Evolutionary conservation across 2,329 filamentous ascomycete genomes (phyloP), one percentile per base, ranked within the genome.

Genomic region (Rhexocercosporidium sp.): DNA sequence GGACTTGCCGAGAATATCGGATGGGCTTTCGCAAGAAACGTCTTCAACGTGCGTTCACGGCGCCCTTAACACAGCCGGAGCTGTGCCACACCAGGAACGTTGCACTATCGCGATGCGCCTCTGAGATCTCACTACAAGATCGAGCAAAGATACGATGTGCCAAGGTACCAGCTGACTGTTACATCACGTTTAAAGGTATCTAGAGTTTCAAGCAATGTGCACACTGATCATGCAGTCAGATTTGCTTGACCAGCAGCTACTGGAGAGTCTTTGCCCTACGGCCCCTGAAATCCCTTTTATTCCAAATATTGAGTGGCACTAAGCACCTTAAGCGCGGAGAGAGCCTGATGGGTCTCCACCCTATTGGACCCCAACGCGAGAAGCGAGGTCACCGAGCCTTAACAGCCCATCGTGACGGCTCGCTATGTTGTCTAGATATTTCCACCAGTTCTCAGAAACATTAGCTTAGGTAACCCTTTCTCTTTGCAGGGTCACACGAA

Each of bases 291-390:
- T 57, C 14, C 18, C 31, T 11, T 11, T 22, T 3, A 11, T 39
- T 11, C 11, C 11, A n/a, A 12, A n/a, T 22, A n/a, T 16, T 16
- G 41, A 41, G 20, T 39, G 34, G 20, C 20, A 16, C 34, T 57
- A 20, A 57, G 54, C 54, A 41, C 54, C 20, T 27, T 57, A 57
- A 57, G 53, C 53, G 53, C 53, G 29, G n/a, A 56, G 1, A 34
- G n/a, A 34, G 31, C n/a, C 54, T 20, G 12, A 8, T 16, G n/a
- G 31, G 31, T 14, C 29, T 6, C n/a, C n/a, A n/a, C n/a, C 20
- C 20, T 56, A 56, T n/a, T 57, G 20, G 54, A 41, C 20, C 20
- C 14, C 20, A 37, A 39, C 31, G 41, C 54, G 54, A 57, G 31
- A 57, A 37, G 34, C 54, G 54, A 57, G 14, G 12, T 41, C 53